These are phyloP conservation scores for Lecanoromycetidae sp. DNA, from an alignment of 2,329 filamentous ascomycete species.

Conservation along the genomic window DNA sequence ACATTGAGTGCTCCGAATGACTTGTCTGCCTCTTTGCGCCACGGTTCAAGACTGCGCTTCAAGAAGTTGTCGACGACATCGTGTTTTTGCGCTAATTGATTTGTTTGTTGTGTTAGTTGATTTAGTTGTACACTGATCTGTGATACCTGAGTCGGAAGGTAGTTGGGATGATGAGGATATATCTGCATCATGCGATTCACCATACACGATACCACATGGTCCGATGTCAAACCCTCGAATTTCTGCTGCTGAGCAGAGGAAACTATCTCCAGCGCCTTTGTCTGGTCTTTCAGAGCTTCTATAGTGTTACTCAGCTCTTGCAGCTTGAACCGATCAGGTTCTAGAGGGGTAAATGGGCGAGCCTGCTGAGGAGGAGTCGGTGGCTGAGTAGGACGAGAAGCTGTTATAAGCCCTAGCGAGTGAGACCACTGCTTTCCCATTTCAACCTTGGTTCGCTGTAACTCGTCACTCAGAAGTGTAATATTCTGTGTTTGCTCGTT, in stretches of 20 bases:
- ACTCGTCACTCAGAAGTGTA: not conserved
- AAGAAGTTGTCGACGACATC: no score
- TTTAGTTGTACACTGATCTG: not conserved
- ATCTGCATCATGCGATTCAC: not conserved
- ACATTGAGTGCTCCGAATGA: no score
- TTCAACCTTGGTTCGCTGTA: not conserved
- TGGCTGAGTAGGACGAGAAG: no score
- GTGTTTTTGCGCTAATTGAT: no score
- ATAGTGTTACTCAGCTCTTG: not conserved
- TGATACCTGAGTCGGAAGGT: not conserved
- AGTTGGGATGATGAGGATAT: constrained; percentile 3
- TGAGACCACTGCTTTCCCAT: not conserved
- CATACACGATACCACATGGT: constrained; percentile 1
- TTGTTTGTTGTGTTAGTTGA: not conserved
- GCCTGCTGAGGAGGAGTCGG: no score
- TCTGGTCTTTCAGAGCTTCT: not conserved
- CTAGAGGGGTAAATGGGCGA: no score
- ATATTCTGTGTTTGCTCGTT: not conserved
- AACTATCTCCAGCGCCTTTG: not conserved
- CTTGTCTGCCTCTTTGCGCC: no score
- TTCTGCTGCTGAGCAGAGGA: constrained; percentile 3
- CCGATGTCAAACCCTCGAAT: constrained; percentile 6
- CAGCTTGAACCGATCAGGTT: not conserved
- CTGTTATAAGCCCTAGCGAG: no score
- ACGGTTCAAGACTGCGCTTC: no score